Evolutionary conservation across 1,284 basidiomycete species (phyloP).

Genomic region (Trichosporon coremiiforme): DNA sequence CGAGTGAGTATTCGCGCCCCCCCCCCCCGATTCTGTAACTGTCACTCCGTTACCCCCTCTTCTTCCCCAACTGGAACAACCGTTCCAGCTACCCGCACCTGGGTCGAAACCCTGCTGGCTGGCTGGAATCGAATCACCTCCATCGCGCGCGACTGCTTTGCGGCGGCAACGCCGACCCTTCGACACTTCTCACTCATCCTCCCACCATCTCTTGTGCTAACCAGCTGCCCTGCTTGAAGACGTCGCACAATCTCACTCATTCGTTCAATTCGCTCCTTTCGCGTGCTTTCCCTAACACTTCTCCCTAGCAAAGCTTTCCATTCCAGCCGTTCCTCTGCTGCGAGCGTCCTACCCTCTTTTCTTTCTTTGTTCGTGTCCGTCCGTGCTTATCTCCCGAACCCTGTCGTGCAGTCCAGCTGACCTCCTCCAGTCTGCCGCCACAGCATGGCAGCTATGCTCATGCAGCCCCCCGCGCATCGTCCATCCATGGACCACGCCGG

Average conservation of each 20-base stretch:
- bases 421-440: constrained; percentile 16
- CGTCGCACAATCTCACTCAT: neutral
- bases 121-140: constrained; percentile 11
- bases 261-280: constrained; percentile 5
- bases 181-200: neutral
- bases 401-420: constrained; percentile 1
- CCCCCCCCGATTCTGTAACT: constrained; percentile 1
- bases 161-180: neutral
- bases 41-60: constrained; percentile 16
- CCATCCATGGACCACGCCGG: constrained; percentile 50
- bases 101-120: constrained; percentile 6
- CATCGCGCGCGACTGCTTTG: constrained; percentile 7
- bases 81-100: constrained; percentile 9
- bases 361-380: constrained; percentile 20
- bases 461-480: constrained; percentile 45
- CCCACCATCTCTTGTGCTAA: neutral
- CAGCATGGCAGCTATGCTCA: constrained; percentile 51
- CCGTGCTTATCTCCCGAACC: neutral
- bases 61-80: constrained; percentile 10
- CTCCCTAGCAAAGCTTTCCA: neutral
- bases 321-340: neutral
- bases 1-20: constrained; percentile 7
- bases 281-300: neutral
- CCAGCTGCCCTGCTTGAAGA: neutral
- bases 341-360: constrained; percentile 6